These are phyloP conservation scores for Hypsizygus ulmarius DNA, from an alignment of 1,284 basidiomycete species.

Conservation along the genomic window DNA sequence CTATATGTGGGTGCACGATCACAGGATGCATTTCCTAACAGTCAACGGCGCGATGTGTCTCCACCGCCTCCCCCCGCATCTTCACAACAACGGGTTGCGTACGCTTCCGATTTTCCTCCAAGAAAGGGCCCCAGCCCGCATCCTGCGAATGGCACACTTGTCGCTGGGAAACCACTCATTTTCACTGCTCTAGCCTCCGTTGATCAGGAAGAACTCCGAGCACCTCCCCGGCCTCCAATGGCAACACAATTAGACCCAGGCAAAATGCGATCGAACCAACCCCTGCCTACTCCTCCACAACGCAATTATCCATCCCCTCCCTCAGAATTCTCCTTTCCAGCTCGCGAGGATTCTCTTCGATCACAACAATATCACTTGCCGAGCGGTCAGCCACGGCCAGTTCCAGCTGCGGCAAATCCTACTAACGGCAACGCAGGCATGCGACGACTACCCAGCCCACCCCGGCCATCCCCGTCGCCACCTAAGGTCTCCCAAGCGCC, in stretches of 20 bases:
- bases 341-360: neutral
- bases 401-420: too few species aligned
- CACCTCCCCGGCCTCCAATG: neutral
- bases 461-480: neutral
- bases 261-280: neutral
- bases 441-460: neutral
- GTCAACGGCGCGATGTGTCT: neutral
- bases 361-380: neutral
- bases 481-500: neutral
- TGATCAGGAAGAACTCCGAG: conserved; percentile 13
- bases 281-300: neutral
- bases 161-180: conserved; percentile 39
- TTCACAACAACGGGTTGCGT: conserved; percentile 9
- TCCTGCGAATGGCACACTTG: neutral
- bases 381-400: too few species aligned
- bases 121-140: conserved; percentile 16
- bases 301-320: neutral
- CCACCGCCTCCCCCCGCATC: conserved; percentile 1
- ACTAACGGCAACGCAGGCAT: too few species aligned
- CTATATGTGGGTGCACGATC: conserved; percentile 8
- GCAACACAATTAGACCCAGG: neutral
- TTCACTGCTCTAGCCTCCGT: conserved; percentile 34
- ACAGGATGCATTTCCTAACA: conserved; percentile 1
- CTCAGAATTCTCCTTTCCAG: neutral
- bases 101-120: conserved; percentile 8